Evolutionary conservation across 208 protist genomes (phyloP).

Genomic region (Acanthamoeba sp.): DNA sequence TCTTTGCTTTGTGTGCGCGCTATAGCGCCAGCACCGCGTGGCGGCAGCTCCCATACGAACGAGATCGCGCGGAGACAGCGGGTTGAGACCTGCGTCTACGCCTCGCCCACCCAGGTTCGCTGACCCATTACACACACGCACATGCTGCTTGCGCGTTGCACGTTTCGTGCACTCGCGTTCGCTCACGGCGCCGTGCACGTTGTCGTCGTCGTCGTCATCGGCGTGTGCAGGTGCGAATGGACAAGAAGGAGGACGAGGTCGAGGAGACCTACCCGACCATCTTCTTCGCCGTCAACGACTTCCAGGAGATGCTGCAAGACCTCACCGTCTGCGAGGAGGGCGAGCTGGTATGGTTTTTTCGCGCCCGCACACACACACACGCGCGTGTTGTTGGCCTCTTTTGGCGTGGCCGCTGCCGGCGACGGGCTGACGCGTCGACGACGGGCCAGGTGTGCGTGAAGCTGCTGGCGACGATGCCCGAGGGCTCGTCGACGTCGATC

Average conservation of each 20-base stretch:
- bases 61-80: too few species aligned
- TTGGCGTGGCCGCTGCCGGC: background rate
- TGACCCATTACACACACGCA: background rate
- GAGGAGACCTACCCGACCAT: slow-evolving; percentile 55
- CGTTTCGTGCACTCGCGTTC: too few species aligned
- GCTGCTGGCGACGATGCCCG: slow-evolving; percentile 26
- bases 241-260: slow-evolving; percentile 48
- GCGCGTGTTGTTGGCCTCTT: background rate
- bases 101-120: background rate
- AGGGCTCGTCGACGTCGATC: background rate
- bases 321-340: slow-evolving; percentile 33
- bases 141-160: background rate
- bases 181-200: too few species aligned
- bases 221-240: slow-evolving; percentile 50
- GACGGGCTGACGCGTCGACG: background rate
- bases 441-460: slow-evolving; percentile 24
- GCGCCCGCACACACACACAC: background rate
- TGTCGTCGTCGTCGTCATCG: too few species aligned
- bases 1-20: too few species aligned
- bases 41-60: too few species aligned
- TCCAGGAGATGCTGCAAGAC: slow-evolving; percentile 32
- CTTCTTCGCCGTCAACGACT: slow-evolving; percentile 64
- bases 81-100: slow-evolving; percentile 6
- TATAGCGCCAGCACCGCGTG: too few species aligned
- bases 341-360: background rate